Percentiles rank a stretch among this genome's conserved stretches.
Evolutionary conservation across 176 grass and related monocot species (phyloP).

Genomic region (Raddia distichophylla): DNA sequence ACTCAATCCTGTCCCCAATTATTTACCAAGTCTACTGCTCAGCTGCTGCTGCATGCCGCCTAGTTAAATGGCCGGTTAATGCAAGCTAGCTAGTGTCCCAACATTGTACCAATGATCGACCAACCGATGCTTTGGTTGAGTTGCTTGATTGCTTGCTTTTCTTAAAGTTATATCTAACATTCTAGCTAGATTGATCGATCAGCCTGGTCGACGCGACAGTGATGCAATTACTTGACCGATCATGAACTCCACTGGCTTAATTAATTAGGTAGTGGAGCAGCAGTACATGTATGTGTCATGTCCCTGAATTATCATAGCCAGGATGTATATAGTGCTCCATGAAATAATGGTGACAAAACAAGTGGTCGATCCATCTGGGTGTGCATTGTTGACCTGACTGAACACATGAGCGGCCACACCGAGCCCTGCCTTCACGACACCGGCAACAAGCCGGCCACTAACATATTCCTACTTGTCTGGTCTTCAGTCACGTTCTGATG

Average conservation of each 20-base stretch:
- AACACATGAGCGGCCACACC: background rate
- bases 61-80: background rate
- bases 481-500: conserved; percentile 19
- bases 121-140: background rate
- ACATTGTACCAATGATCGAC: background rate
- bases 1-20: background rate
- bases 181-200: background rate
- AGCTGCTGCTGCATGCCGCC: background rate
- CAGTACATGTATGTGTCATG: background rate
- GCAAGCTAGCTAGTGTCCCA: background rate
- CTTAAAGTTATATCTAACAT: conserved; percentile 2
- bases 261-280: background rate
- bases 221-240: background rate
- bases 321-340: background rate
- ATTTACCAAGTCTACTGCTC: background rate
- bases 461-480: background rate
- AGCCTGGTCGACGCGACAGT: background rate
- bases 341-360: conserved; percentile 19
- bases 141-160: background rate
- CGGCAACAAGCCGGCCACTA: background rate
- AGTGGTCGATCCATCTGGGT: background rate
- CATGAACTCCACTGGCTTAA: background rate
- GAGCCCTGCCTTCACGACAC: conserved; percentile 42
- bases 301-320: background rate
- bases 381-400: background rate